Conservation (phyloP, 1,139 yeast species). For the Kodamaea suecica region DNA sequence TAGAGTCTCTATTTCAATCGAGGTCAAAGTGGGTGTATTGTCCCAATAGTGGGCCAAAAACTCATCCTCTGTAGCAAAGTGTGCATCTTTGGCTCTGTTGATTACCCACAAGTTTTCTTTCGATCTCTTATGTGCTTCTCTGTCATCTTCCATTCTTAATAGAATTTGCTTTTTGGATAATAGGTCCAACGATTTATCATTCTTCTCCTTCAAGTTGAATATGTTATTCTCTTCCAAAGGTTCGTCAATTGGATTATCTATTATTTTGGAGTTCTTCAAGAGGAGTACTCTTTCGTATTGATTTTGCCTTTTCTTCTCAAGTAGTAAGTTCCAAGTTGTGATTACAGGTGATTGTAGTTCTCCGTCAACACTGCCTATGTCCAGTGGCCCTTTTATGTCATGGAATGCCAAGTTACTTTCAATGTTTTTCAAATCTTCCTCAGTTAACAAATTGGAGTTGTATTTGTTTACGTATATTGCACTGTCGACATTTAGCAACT, state of each 20-base stretch:
- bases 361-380: constrained; percentile 25
- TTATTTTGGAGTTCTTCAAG: constrained; percentile 26
- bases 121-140: constrained; percentile 77
- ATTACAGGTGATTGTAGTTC: constrained; percentile 16
- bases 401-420: constrained; percentile 14
- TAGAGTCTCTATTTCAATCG: constrained; percentile 43
- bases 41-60: constrained; percentile 60
- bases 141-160: constrained; percentile 80
- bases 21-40: constrained; percentile 41
- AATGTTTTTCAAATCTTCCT: constrained; percentile 34
- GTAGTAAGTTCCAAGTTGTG: constrained; percentile 48
- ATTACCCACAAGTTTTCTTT: constrained; percentile 77
- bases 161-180: constrained; percentile 55
- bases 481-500: constrained; percentile 31
- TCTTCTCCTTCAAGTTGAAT: constrained; percentile 30
- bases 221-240: constrained; percentile 21
- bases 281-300: constrained; percentile 46
- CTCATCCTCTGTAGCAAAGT: constrained; percentile 48
- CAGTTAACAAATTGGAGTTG: constrained; percentile 29
- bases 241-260: constrained; percentile 21
- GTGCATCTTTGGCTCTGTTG: constrained; percentile 41
- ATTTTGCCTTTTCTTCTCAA: constrained; percentile 48
- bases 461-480: constrained; percentile 26
- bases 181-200: constrained; percentile 21
- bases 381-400: constrained; percentile 32